Conservation (phyloP, 257 asterid species). For the Ilex asprella region DNA sequence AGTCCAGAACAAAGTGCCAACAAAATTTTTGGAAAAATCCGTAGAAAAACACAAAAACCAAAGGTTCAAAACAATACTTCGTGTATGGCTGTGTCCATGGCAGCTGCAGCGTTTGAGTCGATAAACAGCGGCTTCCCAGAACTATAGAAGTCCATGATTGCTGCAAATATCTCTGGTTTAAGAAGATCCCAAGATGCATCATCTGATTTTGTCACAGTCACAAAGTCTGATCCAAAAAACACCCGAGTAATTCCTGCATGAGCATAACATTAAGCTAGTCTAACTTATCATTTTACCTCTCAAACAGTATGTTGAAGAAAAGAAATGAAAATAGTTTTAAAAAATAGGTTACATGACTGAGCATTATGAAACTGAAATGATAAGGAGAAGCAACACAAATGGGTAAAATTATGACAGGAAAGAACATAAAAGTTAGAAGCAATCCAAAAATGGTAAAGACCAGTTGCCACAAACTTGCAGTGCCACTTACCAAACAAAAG, state of each 20-base stretch:
- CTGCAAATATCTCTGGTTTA: constrained; percentile 89
- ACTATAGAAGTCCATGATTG: constrained; percentile 82
- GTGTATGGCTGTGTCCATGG: constrained; percentile 83
- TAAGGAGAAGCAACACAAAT: too few relatives aligned
- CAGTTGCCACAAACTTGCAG: too few relatives aligned
- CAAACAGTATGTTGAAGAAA: too few relatives aligned
- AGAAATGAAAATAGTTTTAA: too few relatives aligned
- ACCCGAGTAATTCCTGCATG: constrained; percentile 73
- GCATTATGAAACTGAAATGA: too few relatives aligned
- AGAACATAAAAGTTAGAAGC: too few relatives aligned
- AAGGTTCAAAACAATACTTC: constrained; percentile 15
- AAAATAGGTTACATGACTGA: too few relatives aligned
- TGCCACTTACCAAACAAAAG: too few relatives aligned
- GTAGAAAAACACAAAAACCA: not conserved
- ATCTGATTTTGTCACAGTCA: constrained; percentile 80
- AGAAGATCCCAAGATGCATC: constrained; percentile 80
- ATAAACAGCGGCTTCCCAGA: constrained; percentile 77
- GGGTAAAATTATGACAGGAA: too few relatives aligned
- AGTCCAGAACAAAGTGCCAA: too few relatives aligned
- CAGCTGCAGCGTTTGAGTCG: constrained; percentile 55
- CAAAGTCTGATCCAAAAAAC: constrained; percentile 84
- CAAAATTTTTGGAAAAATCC: not conserved
- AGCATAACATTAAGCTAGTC: not conserved
- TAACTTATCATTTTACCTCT: too few relatives aligned
- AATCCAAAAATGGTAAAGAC: too few relatives aligned